Percentiles rank a stretch among this genome's conserved stretches.
Evolutionary conservation across 495 filamentous ascomycete species (phyloP).

Genomic region (Neurospora africana): DNA sequence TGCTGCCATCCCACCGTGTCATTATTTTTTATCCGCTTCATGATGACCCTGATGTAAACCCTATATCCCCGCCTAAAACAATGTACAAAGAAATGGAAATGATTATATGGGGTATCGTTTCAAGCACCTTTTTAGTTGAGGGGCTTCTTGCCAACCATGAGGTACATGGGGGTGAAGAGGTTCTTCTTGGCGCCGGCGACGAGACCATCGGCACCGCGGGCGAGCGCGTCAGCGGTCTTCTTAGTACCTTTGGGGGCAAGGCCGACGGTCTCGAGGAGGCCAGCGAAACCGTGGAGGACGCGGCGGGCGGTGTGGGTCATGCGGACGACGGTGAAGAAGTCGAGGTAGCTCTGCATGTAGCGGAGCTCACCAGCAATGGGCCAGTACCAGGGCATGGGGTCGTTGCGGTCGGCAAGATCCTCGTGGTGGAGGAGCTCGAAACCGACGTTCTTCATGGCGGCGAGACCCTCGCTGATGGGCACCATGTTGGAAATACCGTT

Average conservation of each 20-base stretch:
- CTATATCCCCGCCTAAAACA: slow-evolving; percentile 8
- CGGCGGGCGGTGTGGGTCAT: slow-evolving; percentile 83
- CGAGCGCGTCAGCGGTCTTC: slow-evolving; percentile 90
- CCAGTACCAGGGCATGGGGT: slow-evolving; percentile 88
- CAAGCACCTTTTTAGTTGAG: slow-evolving; percentile 16
- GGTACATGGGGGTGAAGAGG: slow-evolving; percentile 97
- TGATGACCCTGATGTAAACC: slow-evolving; percentile 2
- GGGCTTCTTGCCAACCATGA: slow-evolving; percentile 97
- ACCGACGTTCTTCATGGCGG: slow-evolving; percentile 79
- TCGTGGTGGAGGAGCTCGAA: slow-evolving; percentile 81
- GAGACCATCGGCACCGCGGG: slow-evolving; percentile 71
- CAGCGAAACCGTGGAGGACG: slow-evolving; percentile 68
- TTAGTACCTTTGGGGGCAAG: slow-evolving; percentile 77
- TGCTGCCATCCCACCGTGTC: background rate
- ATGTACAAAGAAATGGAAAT: slow-evolving; percentile 8
- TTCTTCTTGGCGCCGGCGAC: slow-evolving; percentile 86
- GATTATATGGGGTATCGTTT: background rate
- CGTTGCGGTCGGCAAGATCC: slow-evolving; percentile 75
- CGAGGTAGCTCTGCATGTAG: slow-evolving; percentile 68
- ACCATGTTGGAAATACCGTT: slow-evolving; percentile 99
- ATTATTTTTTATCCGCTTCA: slow-evolving; percentile 14
- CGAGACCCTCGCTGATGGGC: slow-evolving; percentile 67
- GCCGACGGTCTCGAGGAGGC: slow-evolving; percentile 61
- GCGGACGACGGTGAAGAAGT: slow-evolving; percentile 73
- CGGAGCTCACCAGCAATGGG: slow-evolving; percentile 70